phyloP scores from a whole-genome alignment of 768 basidiomycete genomes.

The Daedalea quercina region DNA sequence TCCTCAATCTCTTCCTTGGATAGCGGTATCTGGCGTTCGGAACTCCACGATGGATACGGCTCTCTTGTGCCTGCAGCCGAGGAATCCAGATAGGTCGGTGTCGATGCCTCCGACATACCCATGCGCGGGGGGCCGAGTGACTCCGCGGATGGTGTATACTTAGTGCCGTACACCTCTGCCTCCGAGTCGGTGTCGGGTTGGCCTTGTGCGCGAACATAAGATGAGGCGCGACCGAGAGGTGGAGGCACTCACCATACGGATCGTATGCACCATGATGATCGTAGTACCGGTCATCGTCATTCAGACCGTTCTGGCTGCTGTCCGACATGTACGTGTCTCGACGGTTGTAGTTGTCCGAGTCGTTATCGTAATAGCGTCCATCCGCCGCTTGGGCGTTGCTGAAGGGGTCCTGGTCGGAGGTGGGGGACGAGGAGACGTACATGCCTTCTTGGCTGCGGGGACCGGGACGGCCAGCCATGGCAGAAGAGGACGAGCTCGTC shows the following conservation, averaged over 20 bases:
- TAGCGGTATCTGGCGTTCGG: slow-evolving; percentile 90
- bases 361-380: slow-evolving; percentile 59
- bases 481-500: slow-evolving; percentile 6
- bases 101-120: slow-evolving; percentile 63
- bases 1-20: slow-evolving; percentile 99
- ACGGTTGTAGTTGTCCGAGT: slow-evolving; percentile 52
- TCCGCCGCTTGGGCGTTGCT: slow-evolving; percentile 30
- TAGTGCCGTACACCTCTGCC: slow-evolving; percentile 61
- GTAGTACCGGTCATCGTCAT: slow-evolving; percentile 48
- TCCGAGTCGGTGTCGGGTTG: slow-evolving; percentile 84
- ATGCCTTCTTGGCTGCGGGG: slow-evolving; percentile 54
- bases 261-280: slow-evolving; percentile 61
- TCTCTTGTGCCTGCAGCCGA: slow-evolving; percentile 55
- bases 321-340: slow-evolving; percentile 64
- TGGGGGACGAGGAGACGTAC: slow-evolving; percentile 53
- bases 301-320: slow-evolving; percentile 50
- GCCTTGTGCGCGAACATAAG: slow-evolving; percentile 1
- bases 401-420: slow-evolving; percentile 67
- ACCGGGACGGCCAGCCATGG: slow-evolving; percentile 52
- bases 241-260: slow-evolving; percentile 42
- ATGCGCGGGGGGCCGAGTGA: slow-evolving; percentile 59
- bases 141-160: slow-evolving; percentile 69
- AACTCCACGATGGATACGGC: slow-evolving; percentile 91
- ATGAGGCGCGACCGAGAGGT: neutral
- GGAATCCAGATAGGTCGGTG: slow-evolving; percentile 68